These are phyloP conservation scores for Coniella lustricola DNA, from an alignment of 2,329 filamentous ascomycete species.

Conservation along the genomic window DNA sequence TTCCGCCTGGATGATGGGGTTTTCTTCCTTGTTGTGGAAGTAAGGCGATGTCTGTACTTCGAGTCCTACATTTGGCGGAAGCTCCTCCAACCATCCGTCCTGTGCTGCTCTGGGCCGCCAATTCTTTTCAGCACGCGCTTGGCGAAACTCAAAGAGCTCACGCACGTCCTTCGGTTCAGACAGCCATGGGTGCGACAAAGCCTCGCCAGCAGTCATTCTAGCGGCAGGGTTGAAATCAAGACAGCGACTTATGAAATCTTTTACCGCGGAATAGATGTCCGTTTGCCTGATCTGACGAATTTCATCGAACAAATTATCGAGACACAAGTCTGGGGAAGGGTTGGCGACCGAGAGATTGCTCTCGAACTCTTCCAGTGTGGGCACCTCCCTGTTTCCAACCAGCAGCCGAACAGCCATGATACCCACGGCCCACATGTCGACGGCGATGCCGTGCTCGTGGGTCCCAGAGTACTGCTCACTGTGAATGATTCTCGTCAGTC, in stretches of 20 bases:
- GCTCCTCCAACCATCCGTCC: too few species aligned
- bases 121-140: slow-evolving; percentile 7
- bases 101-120: slow-evolving; percentile 9
- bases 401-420: slow-evolving; percentile 34
- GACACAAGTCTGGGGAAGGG: slow-evolving; percentile 15
- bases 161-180: slow-evolving; percentile 11
- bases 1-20: too few species aligned
- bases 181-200: slow-evolving; percentile 32
- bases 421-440: slow-evolving; percentile 49
- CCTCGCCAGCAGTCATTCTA: slow-evolving; percentile 28
- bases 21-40: too few species aligned
- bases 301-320: slow-evolving; percentile 5
- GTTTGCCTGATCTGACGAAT: slow-evolving; percentile 11
- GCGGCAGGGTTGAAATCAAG: slow-evolving; percentile 24
- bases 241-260: slow-evolving; percentile 29
- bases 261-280: slow-evolving; percentile 17
- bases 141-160: slow-evolving; percentile 13
- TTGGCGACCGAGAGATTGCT: slow-evolving; percentile 9
- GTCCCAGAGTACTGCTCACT: slow-evolving; percentile 32
- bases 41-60: too few species aligned
- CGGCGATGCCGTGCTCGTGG: slow-evolving; percentile 27
- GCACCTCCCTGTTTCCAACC: slow-evolving; percentile 18
- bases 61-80: too few species aligned
- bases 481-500: slow-evolving; percentile 1
- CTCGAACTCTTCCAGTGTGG: slow-evolving; percentile 11